Conservation (phyloP, 805 yeast genomes). For the Saturnispora silvae region DNA sequence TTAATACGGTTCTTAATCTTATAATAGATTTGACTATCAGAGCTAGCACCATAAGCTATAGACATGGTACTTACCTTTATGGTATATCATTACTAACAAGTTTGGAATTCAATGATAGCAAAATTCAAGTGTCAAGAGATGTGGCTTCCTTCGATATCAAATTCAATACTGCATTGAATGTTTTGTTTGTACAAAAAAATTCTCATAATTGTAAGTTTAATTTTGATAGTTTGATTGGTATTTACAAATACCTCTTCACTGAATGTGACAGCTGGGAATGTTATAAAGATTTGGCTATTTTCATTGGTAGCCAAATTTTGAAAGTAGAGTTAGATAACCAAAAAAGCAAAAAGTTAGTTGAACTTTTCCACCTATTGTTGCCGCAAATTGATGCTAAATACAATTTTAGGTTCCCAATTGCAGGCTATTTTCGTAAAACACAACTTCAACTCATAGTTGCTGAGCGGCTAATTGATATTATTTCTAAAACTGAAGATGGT, state of each 20-base stretch:
- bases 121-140: too few relatives aligned
- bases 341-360: constrained; percentile 31
- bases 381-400: constrained; percentile 46
- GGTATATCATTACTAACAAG: constrained; percentile 5
- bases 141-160: too few relatives aligned
- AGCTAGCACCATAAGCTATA: background rate
- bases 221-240: constrained; percentile 37
- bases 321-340: constrained; percentile 40
- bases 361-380: constrained; percentile 34
- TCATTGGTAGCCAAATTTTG: constrained; percentile 60
- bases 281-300: constrained; percentile 55
- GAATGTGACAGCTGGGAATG: constrained; percentile 58
- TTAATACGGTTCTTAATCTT: constrained; percentile 1
- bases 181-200: too few relatives aligned
- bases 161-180: too few relatives aligned
- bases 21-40: constrained; percentile 1
- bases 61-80: background rate
- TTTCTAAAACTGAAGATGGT: too few relatives aligned
- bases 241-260: constrained; percentile 39
- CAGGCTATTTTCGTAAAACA: constrained; percentile 36
- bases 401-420: constrained; percentile 30
- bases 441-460: constrained; percentile 60
- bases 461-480: too few relatives aligned
- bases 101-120: constrained; percentile 4
- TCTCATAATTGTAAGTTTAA: constrained; percentile 37